Conservation (phyloP, 495 filamentous ascomycete species). For the Neurospora sp. region DNA sequence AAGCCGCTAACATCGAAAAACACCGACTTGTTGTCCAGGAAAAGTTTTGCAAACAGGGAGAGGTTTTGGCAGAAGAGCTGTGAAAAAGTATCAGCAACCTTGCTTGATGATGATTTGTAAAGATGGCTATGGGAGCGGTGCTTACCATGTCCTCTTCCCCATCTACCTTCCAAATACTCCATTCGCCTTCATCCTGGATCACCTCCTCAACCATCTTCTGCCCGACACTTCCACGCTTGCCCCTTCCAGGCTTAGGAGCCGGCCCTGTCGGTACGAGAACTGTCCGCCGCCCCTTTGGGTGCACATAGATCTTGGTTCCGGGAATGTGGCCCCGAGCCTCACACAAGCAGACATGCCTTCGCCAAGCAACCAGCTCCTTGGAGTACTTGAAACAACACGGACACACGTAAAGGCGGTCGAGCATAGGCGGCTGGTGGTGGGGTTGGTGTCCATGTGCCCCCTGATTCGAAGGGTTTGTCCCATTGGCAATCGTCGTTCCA, state of each 20-base stretch:
- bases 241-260: slow-evolving; percentile 31
- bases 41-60: slow-evolving; percentile 94
- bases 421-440: slow-evolving; percentile 20
- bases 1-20: slow-evolving; percentile 96
- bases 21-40: slow-evolving; percentile 95
- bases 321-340: slow-evolving; percentile 30
- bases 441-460: background rate
- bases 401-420: slow-evolving; percentile 73
- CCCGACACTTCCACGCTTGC: slow-evolving; percentile 27
- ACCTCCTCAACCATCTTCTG: slow-evolving; percentile 48
- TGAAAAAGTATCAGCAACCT: background rate
- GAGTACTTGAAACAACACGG: slow-evolving; percentile 91
- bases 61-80: slow-evolving; percentile 92
- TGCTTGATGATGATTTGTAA: background rate
- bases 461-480: slow-evolving; percentile 6
- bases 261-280: slow-evolving; percentile 16
- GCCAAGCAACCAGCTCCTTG: slow-evolving; percentile 53
- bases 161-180: slow-evolving; percentile 81
- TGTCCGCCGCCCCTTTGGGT: slow-evolving; percentile 32
- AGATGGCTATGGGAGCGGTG: slow-evolving; percentile 1
- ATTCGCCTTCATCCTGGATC: slow-evolving; percentile 43
- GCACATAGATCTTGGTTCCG: slow-evolving; percentile 36
- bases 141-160: slow-evolving; percentile 68
- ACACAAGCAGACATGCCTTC: slow-evolving; percentile 35
- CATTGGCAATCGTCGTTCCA: slow-evolving; percentile 12